Evolutionary conservation across 352 stramenopile genomes (phyloP).

Genomic region (Phytophthora boehmeriae): DNA sequence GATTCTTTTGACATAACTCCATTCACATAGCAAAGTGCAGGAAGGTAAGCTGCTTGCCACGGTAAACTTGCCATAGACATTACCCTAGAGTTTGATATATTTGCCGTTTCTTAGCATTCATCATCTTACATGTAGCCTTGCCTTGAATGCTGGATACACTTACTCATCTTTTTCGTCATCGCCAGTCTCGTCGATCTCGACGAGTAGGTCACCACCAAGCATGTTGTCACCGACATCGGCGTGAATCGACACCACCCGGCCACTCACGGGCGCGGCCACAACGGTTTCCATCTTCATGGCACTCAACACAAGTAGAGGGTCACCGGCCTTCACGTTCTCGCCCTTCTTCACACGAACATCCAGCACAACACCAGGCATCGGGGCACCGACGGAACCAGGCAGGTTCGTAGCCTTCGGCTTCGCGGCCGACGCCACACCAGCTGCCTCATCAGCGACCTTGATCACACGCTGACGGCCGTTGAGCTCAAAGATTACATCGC

Average conservation of each 20-base stretch:
- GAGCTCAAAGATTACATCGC: constrained; percentile 97
- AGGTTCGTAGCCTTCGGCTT: constrained; percentile 89
- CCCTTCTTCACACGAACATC: constrained; percentile 94
- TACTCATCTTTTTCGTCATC: constrained; percentile 50
- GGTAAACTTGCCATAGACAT: not conserved
- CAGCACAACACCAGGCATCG: constrained; percentile 97
- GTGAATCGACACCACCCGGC: constrained; percentile 91
- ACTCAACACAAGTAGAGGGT: constrained; percentile 93
- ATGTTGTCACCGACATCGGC: constrained; percentile 95
- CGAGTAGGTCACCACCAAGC: constrained; percentile 93
- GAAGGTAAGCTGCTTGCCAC: not conserved
- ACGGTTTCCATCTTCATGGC: constrained; percentile 99
- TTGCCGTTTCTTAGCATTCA: constrained; percentile 2
- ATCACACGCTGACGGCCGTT: constrained; percentile 94
- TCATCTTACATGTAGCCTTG: not conserved
- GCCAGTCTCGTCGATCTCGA: constrained; percentile 94
- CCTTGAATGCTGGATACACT: constrained; percentile 22
- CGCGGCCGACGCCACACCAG: constrained; percentile 57
- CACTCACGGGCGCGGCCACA: constrained; percentile 90
- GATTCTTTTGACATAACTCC: no score
- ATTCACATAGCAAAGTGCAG: not conserved
- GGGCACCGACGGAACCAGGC: constrained; percentile 92
- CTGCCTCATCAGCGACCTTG: constrained; percentile 91
- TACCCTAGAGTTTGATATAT: no score
- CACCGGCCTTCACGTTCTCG: constrained; percentile 92